Evolutionary conservation across 1,284 basidiomycete genomes (phyloP), one percentile per base, ranked within the genome.

Genomic region (Ceraceosorus bombacis): DNA sequence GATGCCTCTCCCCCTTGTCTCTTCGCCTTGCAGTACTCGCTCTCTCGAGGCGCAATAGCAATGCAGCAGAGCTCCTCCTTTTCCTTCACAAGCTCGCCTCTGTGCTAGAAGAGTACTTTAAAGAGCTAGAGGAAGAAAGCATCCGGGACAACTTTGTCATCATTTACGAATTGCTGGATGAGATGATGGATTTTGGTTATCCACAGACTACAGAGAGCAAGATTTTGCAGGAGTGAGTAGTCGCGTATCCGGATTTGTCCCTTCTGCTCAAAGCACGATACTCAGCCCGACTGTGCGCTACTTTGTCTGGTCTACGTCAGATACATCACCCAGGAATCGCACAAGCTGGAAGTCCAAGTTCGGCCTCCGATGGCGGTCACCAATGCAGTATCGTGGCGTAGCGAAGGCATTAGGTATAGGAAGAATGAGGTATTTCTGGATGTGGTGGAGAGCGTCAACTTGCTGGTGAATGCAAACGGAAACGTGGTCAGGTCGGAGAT

Each of bases 151-250:
- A 98, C 79, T 95, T 96, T 79, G 93, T 96, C 74, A 85, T 91
- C 49, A 90, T 96, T 8, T 95, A 96, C 78, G 72, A 95, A 78
- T 84, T 98, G 55, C 84, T 99, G 81, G 95, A 98, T 77, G 94
- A 98, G 82, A 97, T 98, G 91, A 97, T 98, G 93, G 94, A 98
- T 81, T 98, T 96, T 81, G 95, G 95, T 10, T 97, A 90, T 78
- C 94, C 94, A 0, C 95, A 98, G 79, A 98, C 95, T 38, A 98
- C 95, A 27, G 95, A 98, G 81, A 92, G 88, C 82, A 98, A 99
- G 83, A 98, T 98, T 71, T 80, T 98, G 60, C 94, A 97, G 80
- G 95, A 97, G 87, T 90, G 67, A 69, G 87, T 94, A 6, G 82
- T 92, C 2, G 89, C 27, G 27, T 3, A 27, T 27, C 27, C 27